phyloP scores from a whole-genome alignment of 2,329 filamentous ascomycete genomes.

The Cercospora citrullina region DNA sequence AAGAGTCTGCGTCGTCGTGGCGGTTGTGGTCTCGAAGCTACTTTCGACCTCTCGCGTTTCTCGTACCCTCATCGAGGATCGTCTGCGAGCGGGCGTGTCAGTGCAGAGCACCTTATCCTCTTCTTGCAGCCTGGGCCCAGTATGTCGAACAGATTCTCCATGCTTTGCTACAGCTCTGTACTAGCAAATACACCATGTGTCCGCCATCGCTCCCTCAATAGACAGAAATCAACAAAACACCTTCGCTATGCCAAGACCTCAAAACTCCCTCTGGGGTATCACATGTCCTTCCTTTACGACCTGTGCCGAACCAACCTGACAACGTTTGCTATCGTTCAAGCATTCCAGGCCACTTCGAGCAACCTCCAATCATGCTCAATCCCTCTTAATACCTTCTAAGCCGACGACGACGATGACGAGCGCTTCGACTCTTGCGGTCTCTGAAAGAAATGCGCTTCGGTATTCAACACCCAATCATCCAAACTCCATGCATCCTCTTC shows the following conservation, averaged over 20 bases:
- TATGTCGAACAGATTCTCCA: neutral
- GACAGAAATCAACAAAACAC: neutral
- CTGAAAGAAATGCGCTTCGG: slow-evolving; percentile 54
- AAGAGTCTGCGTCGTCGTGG: neutral
- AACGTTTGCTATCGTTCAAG: neutral
- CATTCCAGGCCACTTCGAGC: neutral
- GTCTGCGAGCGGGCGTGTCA: neutral
- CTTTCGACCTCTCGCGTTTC: neutral
- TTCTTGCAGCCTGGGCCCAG: no score
- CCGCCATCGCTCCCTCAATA: neutral
- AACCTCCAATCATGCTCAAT: neutral
- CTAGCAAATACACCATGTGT: neutral
- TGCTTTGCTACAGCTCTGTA: neutral
- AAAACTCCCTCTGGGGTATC: neutral
- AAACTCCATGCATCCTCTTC: slow-evolving; percentile 64
- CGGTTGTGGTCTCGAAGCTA: neutral
- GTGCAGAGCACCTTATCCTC: no score
- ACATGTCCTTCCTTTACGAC: neutral
- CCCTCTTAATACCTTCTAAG: neutral
- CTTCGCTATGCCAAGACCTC: neutral
- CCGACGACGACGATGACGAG: neutral
- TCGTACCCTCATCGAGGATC: neutral
- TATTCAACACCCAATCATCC: slow-evolving; percentile 67
- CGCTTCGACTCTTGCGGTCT: slow-evolving; percentile 18
- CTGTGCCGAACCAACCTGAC: neutral